Conservation (phyloP, 805 yeast species). For the Candida ovalis region DNA sequence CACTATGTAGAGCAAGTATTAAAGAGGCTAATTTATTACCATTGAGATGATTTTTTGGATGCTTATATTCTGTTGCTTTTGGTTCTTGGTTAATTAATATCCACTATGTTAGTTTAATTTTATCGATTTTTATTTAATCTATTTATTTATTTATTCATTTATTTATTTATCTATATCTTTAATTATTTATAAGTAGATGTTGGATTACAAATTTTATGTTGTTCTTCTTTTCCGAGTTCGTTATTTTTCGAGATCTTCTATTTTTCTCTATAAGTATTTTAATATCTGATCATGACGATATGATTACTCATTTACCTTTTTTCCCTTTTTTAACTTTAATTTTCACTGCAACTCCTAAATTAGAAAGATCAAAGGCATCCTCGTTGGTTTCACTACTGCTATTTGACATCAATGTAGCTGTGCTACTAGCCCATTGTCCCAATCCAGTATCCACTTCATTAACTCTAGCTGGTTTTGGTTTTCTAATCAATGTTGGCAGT, state of each 20-base stretch:
- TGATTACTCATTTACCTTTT: slow-evolving; percentile 19
- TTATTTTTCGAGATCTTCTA: too few relatives aligned
- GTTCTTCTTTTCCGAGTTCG: too few relatives aligned
- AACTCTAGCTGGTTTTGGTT: slow-evolving; percentile 54
- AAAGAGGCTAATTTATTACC: slow-evolving; percentile 61
- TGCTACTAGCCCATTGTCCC: slow-evolving; percentile 32
- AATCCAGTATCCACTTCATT: slow-evolving; percentile 38
- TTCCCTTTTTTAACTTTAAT: slow-evolving; percentile 32
- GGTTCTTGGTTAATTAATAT: too few relatives aligned
- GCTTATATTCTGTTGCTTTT: background rate
- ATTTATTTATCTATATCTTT: too few relatives aligned
- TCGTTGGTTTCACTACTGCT: slow-evolving; percentile 11
- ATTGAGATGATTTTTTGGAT: slow-evolving; percentile 34
- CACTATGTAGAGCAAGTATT: slow-evolving; percentile 76
- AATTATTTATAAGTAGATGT: too few relatives aligned
- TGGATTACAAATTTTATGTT: too few relatives aligned
- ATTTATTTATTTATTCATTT: too few relatives aligned
- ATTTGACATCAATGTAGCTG: slow-evolving; percentile 1
- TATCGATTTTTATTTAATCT: too few relatives aligned
- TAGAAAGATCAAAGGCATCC: slow-evolving; percentile 20
- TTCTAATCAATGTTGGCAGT: slow-evolving; percentile 37
- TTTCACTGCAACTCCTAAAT: slow-evolving; percentile 17
- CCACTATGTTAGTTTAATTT: too few relatives aligned
- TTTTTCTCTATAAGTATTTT: too few relatives aligned
- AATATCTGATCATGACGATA: background rate